A percentile compares a stretch with the other conserved stretches of the same genome.
Evolutionary conservation across 805 yeast genomes (phyloP).

Genomic region (Peterozyma xylosa): DNA sequence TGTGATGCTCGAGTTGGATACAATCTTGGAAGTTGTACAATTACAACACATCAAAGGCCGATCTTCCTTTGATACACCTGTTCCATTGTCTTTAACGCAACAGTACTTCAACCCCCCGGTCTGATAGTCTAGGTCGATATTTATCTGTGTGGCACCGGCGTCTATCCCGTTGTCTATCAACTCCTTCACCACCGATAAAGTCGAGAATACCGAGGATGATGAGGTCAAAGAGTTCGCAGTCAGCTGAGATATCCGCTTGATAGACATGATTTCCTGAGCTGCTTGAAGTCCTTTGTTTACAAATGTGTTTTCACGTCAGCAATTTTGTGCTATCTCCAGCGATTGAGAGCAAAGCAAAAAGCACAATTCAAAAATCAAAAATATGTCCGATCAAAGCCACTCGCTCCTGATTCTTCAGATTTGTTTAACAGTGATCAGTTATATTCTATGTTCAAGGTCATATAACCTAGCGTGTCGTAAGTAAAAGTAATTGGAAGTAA

Average conservation of each 20-base stretch:
- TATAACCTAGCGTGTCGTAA: too few species aligned
- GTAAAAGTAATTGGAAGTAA: too few species aligned
- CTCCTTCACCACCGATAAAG: conserved; percentile 29
- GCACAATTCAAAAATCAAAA: too few species aligned
- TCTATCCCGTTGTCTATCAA: conserved; percentile 34
- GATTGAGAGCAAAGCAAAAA: too few species aligned
- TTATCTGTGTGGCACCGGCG: conserved; percentile 23
- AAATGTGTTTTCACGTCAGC: too few species aligned
- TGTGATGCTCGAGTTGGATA: conserved; percentile 20
- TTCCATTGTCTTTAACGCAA: conserved; percentile 31
- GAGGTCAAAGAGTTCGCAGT: conserved; percentile 17
- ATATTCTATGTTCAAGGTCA: too few species aligned
- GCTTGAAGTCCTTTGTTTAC: too few species aligned
- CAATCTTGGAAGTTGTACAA: conserved; percentile 35
- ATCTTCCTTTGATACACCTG: conserved; percentile 24
- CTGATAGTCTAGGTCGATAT: conserved; percentile 27
- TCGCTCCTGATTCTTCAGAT: too few species aligned
- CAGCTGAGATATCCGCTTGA: conserved; percentile 14
- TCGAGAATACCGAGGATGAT: conserved; percentile 24
- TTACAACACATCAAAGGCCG: conserved; percentile 27
- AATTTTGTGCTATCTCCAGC: too few species aligned
- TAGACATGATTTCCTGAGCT: conserved; percentile 5
- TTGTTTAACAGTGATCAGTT: too few species aligned
- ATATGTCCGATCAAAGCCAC: too few species aligned
- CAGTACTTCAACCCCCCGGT: conserved; percentile 26